Conservation (phyloP, 2,329 filamentous ascomycete species). For the Colletotrichum liaoningense region DNA sequence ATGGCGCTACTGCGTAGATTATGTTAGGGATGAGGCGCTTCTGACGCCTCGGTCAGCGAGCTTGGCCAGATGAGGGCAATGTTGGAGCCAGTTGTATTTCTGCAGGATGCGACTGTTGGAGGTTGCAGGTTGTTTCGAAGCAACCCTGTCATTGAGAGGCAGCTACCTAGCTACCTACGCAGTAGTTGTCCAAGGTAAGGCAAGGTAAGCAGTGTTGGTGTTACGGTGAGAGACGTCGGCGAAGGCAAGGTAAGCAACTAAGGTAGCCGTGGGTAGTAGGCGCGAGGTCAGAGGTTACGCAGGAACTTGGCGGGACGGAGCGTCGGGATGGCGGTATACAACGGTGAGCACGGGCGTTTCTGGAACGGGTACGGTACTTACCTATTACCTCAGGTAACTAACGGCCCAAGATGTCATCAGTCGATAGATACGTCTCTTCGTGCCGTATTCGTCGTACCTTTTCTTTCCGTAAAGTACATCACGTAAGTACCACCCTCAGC, state of each 20-base stretch:
- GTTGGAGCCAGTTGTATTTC: neutral
- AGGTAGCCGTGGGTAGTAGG: neutral
- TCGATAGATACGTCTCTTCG: neutral
- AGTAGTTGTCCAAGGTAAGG: neutral
- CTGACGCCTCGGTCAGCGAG: conserved; percentile 1
- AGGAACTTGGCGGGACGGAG: neutral
- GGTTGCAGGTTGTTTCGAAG: neutral
- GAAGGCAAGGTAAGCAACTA: neutral
- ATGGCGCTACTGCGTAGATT: neutral
- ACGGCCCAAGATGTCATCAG: no score
- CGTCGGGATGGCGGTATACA: neutral
- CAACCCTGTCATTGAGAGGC: neutral
- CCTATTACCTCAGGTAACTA: no score
- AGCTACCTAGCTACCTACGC: neutral
- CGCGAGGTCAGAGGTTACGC: neutral
- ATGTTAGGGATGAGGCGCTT: conserved; percentile 1
- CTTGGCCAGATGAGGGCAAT: neutral
- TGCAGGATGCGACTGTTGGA: neutral
- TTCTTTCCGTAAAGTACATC: no score
- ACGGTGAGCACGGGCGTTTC: neutral
- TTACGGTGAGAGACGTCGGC: neutral
- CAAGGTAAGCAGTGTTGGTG: neutral
- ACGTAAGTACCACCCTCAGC: no score
- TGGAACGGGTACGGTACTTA: neutral
- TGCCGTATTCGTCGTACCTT: neutral